Base-by-base conservation (phyloP, 2,329 filamentous ascomycete species). In the Chrysoporthe puriensis region DNA sequence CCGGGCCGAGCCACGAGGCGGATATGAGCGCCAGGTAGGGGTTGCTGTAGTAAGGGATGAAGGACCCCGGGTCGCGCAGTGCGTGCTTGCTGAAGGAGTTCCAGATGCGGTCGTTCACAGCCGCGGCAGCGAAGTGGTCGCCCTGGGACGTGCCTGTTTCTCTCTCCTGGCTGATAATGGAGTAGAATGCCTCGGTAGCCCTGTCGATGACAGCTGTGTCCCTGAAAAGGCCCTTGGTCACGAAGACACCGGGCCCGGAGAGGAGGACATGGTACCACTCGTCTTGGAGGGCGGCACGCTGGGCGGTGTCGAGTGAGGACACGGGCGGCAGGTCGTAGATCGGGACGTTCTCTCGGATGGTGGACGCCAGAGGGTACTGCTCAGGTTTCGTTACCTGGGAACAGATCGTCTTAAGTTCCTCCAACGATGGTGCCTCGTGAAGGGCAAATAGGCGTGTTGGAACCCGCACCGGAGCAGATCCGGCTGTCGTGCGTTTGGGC, bases 11-110 rank as follows among this genome's bases (percentile, higher is more conserved):
- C 84, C 86, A 90, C 14, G 85, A 76, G 21, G 82, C 80, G 60
- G 81, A 83, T 34, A 88, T 81, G 8, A 83, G 73, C 0, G 79
- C 76, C 2, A 90, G 80, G 79, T 84, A 88, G 0, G 86, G 86
- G 70, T 90, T 90, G 4, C 85, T 81, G 75, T 87, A 89, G 79
- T 90, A 90, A 7, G 74, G 68, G 0, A 85, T 69, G 72, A 90
- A 90, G 0, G 83, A 85, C 0, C 73, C 56, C 0, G 87, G 83
- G 69, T 88, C 82, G 40, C 77, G 73, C 2, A 85, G 74, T 26
- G 81, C 84, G 72, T 90, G 88, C 73, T 90, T 90, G 70, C 83
- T 83, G 76, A 90, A 87, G 0, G 87, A 87, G 77, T 90, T 90
- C 87, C 87, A 90, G 77, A 90, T 88, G 11, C 88, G 82, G 64